Base-by-base conservation (phyloP, 208 protist genomes). In the Acanthamoeba lugdunensis region DNA sequence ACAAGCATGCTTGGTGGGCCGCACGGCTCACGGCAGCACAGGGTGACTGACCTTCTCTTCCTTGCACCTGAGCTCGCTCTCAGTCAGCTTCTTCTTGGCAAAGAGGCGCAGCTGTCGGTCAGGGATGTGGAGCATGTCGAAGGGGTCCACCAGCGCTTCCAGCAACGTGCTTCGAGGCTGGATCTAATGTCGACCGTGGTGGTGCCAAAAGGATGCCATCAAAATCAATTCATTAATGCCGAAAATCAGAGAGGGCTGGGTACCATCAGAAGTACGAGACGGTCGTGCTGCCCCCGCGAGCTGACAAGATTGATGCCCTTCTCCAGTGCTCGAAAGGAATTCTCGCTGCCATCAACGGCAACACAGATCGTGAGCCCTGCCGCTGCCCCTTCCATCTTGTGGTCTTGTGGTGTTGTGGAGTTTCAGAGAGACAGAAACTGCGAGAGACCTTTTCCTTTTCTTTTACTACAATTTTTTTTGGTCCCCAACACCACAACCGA, bases 81-180 rank as follows among this genome's bases (percentile, higher is more conserved):
- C 58, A 2, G n/a, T 25, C 21, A 92, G n/a, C 87, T 75, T 92
- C 33, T 75, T 92, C 87, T 92, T 75, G 52, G 87, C 87, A 73
- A 92, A 92, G 58, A 75, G 41, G n/a, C 87, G 87, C 87, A 92
- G 63, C 87, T 92, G 87, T 92, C 48, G 30, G 58, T 92, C 63
- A 75, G 87, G 52, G 37, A 92, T 75, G 87, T 92, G 87, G 4
- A 92, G 87, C 87, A 92, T 41, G 25, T 92, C 87, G 37, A 92
- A 92, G 0, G 87, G 87, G 30, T 92, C 87, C n/a, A 92, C 63
- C 87, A 92, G 50, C 9, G 87, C 33, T 52, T 92, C 87, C 7
- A 92, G 4, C 56, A 56, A 45, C 25, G 87, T 92, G 28, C 41
- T 75, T 1, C 63, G 30, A 4, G 87, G 56, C 30, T 92, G 87